Base-by-base conservation (phyloP, 1,284 basidiomycete species). In the Pisolithus thermaeus region DNA sequence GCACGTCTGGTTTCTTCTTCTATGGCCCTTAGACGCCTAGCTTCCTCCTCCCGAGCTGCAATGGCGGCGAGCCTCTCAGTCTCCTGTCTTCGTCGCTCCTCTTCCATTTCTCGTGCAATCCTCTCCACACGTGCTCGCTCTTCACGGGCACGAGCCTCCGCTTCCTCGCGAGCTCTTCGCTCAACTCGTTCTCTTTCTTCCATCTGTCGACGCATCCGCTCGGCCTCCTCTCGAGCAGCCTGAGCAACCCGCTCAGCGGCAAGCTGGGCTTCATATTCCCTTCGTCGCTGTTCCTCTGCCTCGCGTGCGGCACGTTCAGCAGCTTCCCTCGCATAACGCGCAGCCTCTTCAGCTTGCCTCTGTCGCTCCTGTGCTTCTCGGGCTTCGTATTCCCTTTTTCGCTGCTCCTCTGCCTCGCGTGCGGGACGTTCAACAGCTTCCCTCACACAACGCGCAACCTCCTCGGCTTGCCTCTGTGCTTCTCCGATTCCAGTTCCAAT, bases 121-220 rank as follows among this genome's bases (percentile, higher is more conserved):
- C n/a, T 52, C 23, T 64, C 61, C 27, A 62, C 61, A 35, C 47
- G 65, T 42, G 57, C 53, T 4, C 49, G 57, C 36, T 65, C 66
- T 48, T 57, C 51, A 4, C 64, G 59, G 18, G 57, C 66, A 12
- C 56, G 49, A 3, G 63, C 66, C 43, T 68, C 64, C 0, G 62
- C 63, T 23, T 51, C 41, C 18, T 61, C 50, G 28, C 18, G 52
- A 8, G 66, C 66, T 18, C 55, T 30, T 16, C 54, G 52, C 18
- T 63, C 63, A 20, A 59, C 63, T 46, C 32, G 36, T 3, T 44
- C 54, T 0, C 61, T 61, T 7, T 54, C 57, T 37, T 68, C 61
- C 6, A 3, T 28, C 47, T 61, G 54, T 20, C 52, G 58, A 23
- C 52, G 56, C 11, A 64, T 35, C 16, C 65, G 56, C 18, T 63